Percentiles rank a stretch among this genome's conserved stretches.
These are phyloP conservation scores for Avena sativa DNA, from an alignment of 176 grass and related monocot genomes.

Conservation along the genomic window DNA sequence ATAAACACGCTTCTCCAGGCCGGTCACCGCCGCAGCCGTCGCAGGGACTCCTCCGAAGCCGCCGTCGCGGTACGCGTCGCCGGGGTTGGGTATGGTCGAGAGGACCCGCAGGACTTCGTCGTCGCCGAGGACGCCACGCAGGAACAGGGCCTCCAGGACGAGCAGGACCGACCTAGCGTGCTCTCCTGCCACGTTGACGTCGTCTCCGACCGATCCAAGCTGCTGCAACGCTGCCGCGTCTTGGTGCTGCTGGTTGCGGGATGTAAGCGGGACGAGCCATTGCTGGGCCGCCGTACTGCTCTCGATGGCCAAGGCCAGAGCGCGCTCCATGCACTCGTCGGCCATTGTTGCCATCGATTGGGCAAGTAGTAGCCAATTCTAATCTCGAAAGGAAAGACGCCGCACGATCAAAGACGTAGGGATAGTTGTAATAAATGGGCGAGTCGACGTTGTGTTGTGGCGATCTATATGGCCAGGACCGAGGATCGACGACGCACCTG, in stretches of 20 bases:
- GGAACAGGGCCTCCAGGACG: not conserved
- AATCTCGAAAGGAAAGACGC: not conserved
- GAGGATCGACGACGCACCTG: not conserved
- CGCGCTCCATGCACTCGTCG: slow-evolving; percentile 10
- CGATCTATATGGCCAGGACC: not conserved
- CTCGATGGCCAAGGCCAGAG: not conserved
- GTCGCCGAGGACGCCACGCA: not conserved
- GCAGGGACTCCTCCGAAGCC: slow-evolving; percentile 8
- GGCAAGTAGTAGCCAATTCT: not conserved
- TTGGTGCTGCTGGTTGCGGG: not conserved
- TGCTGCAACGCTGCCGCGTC: not conserved
- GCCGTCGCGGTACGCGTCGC: not conserved
- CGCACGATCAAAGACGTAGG: not conserved
- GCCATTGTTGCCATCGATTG: not conserved
- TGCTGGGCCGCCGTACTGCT: not conserved
- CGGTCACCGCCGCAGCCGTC: not conserved
- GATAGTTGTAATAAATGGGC: not conserved
- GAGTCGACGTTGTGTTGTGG: not conserved
- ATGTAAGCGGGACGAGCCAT: not conserved
- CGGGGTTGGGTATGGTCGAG: too few species aligned
- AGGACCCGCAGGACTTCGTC: not conserved
- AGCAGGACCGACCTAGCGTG: not conserved
- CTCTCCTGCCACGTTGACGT: not conserved
- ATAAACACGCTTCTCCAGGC: slow-evolving; percentile 7
- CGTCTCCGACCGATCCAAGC: not conserved